These are phyloP conservation scores for Neurospora africana DNA, from an alignment of 495 filamentous ascomycete species.

Conservation along the genomic window DNA sequence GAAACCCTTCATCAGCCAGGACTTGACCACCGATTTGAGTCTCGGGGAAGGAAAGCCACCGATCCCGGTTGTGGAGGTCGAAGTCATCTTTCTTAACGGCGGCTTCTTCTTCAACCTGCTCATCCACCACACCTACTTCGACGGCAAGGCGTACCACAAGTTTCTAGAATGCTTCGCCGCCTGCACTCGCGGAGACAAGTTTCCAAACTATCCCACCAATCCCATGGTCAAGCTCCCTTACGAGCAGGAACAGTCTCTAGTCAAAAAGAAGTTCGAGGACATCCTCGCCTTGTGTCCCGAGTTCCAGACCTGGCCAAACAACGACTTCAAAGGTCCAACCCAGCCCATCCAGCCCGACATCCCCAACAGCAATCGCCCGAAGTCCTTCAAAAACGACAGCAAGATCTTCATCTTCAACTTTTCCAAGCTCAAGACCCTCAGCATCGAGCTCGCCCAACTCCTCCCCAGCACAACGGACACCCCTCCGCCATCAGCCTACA, in stretches of 20 bases:
- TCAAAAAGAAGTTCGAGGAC: conserved; percentile 16
- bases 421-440: neutral
- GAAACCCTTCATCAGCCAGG: conserved; percentile 14
- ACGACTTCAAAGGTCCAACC: conserved; percentile 22
- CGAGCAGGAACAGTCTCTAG: conserved; percentile 4
- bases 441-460: neutral
- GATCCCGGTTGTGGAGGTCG: conserved; percentile 22
- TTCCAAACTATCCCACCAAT: neutral
- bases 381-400: conserved; percentile 16
- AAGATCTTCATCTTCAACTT: conserved; percentile 26
- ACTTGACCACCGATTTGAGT: conserved; percentile 11
- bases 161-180: conserved; percentile 38
- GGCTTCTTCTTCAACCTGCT: conserved; percentile 25
- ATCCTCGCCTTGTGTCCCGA: conserved; percentile 5
- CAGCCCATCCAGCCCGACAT: conserved; percentile 10
- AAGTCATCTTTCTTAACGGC: conserved; percentile 20
- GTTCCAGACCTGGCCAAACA: conserved; percentile 14
- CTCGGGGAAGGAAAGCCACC: conserved; percentile 8
- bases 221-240: neutral
- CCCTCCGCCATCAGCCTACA: neutral
- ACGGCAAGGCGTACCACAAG: conserved; percentile 38
- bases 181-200: conserved; percentile 9
- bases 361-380: conserved; percentile 5
- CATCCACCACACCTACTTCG: conserved; percentile 25
- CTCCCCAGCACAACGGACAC: neutral